Conservation (phyloP, 768 basidiomycete genomes). For the Leccinum subgranulosum region DNA sequence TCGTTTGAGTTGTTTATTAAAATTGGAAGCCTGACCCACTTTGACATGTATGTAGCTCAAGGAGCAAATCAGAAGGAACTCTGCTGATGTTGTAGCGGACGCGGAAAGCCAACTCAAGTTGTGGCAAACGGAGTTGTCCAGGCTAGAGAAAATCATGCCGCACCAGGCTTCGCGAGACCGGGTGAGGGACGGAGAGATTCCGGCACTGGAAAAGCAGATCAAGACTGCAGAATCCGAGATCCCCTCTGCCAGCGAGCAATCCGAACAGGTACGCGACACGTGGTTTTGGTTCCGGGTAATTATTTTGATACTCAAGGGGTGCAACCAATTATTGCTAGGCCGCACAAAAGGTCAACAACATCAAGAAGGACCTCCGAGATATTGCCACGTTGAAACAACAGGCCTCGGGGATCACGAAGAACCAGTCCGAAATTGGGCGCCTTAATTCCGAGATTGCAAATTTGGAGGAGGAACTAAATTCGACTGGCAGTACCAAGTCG, state of each 20-base stretch:
- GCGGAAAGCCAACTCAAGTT: constrained; percentile 38
- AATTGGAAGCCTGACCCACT: neutral
- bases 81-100: constrained; percentile 41
- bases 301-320: neutral
- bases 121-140: constrained; percentile 60
- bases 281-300: neutral
- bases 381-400: constrained; percentile 58
- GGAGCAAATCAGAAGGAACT: constrained; percentile 55
- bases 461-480: constrained; percentile 66
- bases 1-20: neutral
- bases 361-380: constrained; percentile 62
- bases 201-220: constrained; percentile 60
- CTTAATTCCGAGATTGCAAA: constrained; percentile 58
- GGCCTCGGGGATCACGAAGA: constrained; percentile 53
- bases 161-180: constrained; percentile 51
- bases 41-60: constrained; percentile 45
- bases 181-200: constrained; percentile 61
- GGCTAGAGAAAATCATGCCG: constrained; percentile 59
- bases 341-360: constrained; percentile 44
- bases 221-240: constrained; percentile 53
- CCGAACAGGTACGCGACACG: constrained; percentile 56
- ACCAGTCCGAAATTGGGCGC: constrained; percentile 55
- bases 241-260: constrained; percentile 46
- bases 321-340: constrained; percentile 37
- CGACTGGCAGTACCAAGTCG: constrained; percentile 76